phyloP scores from a whole-genome alignment of 306 rosid species.

The Fragaria vesca region DNA sequence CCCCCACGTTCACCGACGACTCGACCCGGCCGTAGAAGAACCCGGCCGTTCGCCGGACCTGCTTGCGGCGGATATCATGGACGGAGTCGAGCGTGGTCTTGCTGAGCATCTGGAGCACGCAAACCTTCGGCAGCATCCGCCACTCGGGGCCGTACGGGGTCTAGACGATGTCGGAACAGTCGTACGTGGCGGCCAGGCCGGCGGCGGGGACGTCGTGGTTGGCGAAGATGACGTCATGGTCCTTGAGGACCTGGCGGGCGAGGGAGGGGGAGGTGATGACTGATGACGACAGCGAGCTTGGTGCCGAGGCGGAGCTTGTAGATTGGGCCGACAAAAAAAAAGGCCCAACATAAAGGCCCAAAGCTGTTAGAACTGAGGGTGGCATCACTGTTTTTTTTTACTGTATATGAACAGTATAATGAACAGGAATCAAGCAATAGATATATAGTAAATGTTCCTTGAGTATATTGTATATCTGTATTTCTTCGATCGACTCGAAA shows the following conservation, averaged over 20 bases:
- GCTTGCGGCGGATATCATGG: constrained; percentile 50
- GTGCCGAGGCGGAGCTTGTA: neutral
- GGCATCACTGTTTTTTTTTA: no score
- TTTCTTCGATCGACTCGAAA: no score
- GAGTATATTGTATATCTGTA: no score
- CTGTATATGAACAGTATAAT: no score
- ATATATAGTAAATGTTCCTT: no score
- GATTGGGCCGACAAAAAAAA: constrained; percentile 44
- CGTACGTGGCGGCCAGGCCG: constrained; percentile 33
- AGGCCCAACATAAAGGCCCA: no score
- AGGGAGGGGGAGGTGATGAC: constrained; percentile 47
- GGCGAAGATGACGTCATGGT: constrained; percentile 64
- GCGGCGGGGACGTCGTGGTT: constrained; percentile 69
- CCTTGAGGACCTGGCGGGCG: constrained; percentile 57
- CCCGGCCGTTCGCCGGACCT: constrained; percentile 45
- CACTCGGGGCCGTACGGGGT: constrained; percentile 67
- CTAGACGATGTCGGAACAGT: constrained; percentile 61
- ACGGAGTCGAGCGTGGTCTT: constrained; percentile 52
- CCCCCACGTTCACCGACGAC: constrained; percentile 47
- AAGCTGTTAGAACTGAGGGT: no score
- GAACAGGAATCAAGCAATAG: no score
- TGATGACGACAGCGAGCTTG: constrained; percentile 33
- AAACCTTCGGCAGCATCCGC: constrained; percentile 75
- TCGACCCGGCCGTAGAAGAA: constrained; percentile 34
- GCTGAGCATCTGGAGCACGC: constrained; percentile 62